These are phyloP conservation scores for Gracilaria domingensis DNA, from an alignment of 23 red algal genomes.

Conservation along the genomic window DNA sequence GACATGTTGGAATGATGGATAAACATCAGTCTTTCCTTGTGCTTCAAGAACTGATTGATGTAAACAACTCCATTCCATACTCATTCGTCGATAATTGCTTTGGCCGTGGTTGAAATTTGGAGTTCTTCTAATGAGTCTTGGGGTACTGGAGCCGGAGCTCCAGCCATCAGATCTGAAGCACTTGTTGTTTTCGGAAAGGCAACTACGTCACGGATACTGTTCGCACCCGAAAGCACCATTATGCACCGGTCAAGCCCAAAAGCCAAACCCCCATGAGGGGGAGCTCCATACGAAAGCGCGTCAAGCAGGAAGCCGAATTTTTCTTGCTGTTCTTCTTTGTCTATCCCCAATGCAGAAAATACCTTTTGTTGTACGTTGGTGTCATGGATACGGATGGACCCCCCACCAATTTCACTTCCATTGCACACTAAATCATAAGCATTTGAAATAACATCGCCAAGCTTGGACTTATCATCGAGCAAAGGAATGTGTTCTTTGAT, in stretches of 20 bases:
- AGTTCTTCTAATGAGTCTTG: slow-evolving; percentile 81
- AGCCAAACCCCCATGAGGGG: slow-evolving; percentile 97
- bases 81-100: not conserved
- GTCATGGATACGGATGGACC: slow-evolving; percentile 96
- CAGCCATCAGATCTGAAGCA: slow-evolving; percentile 94
- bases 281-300: slow-evolving; percentile 93
- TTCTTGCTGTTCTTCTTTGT: slow-evolving; percentile 73
- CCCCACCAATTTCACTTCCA: slow-evolving; percentile 97
- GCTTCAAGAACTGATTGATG: no score
- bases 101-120: slow-evolving; percentile 41
- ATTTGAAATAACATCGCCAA: slow-evolving; percentile 68
- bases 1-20: no score
- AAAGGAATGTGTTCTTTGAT: slow-evolving; percentile 68
- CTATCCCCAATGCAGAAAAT: slow-evolving; percentile 77
- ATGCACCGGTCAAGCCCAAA: slow-evolving; percentile 96
- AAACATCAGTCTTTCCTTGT: no score
- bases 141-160: slow-evolving; percentile 76
- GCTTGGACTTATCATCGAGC: slow-evolving; percentile 42
- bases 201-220: slow-evolving; percentile 95
- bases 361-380: slow-evolving; percentile 81
- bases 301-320: slow-evolving; percentile 99
- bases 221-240: slow-evolving; percentile 85
- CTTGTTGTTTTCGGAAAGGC: slow-evolving; percentile 99
- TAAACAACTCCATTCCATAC: not conserved
- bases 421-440: slow-evolving; percentile 99